phyloP scores from a whole-genome alignment of 2,329 filamentous ascomycete species.

The Fusarium odoratissimum region DNA sequence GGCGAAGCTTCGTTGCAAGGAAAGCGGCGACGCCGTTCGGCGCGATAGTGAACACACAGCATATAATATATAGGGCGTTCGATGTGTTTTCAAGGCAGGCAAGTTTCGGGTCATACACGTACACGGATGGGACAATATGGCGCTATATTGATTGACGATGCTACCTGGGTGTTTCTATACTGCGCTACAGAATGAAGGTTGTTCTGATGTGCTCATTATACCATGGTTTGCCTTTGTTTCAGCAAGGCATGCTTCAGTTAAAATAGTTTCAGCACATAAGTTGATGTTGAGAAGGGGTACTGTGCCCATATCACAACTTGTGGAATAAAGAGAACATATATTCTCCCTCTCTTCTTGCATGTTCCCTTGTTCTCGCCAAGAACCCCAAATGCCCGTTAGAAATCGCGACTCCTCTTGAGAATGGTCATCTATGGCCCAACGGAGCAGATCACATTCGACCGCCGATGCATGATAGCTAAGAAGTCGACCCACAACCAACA shows the following conservation, averaged over 20 bases:
- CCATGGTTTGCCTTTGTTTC: slow-evolving; percentile 26
- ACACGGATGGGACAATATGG: slow-evolving; percentile 16
- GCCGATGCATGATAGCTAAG: neutral
- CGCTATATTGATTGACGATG: slow-evolving; percentile 5
- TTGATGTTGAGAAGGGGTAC: neutral
- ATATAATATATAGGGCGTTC: slow-evolving; percentile 32
- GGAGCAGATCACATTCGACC: neutral
- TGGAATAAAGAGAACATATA: neutral
- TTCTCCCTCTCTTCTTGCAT: neutral
- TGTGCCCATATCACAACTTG: neutral
- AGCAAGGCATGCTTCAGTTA: slow-evolving; percentile 14
- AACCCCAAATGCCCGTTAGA: neutral
- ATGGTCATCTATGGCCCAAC: neutral
- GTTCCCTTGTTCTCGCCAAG: neutral
- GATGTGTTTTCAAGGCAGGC: slow-evolving; percentile 5
- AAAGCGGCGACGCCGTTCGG: slow-evolving; percentile 40
- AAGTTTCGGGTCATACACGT: slow-evolving; percentile 20
- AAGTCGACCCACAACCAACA: neutral
- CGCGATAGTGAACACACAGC: slow-evolving; percentile 24
- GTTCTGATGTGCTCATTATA: slow-evolving; percentile 23
- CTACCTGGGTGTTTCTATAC: neutral
- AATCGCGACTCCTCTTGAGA: neutral
- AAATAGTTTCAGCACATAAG: slow-evolving; percentile 10
- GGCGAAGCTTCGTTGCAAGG: slow-evolving; percentile 32
- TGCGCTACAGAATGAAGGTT: neutral